Percentiles rank a stretch among this genome's conserved stretches.
phyloP scores from a whole-genome alignment of 805 yeast species.

The Yarrowia keelungensis region DNA sequence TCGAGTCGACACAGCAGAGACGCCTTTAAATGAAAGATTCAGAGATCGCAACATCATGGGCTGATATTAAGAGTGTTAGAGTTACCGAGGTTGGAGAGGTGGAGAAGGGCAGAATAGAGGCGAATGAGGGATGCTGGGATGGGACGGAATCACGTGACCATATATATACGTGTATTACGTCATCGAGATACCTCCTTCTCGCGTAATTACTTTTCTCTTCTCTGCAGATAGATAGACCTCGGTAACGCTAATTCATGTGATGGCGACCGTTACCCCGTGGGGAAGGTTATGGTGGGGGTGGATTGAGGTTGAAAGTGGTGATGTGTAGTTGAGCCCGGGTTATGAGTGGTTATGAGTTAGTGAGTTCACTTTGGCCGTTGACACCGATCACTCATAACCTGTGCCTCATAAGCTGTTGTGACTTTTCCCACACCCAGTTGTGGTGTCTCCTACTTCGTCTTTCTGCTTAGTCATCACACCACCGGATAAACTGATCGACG shows the following conservation, averaged over 20 bases:
- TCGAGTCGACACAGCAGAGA: neutral
- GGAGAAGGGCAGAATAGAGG: neutral
- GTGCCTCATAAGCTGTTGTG: neutral
- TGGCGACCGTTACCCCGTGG: constrained; percentile 24
- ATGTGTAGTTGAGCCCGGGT: too few relatives aligned
- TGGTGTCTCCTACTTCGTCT: too few relatives aligned
- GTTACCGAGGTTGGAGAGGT: constrained; percentile 20
- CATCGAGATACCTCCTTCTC: neutral
- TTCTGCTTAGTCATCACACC: neutral
- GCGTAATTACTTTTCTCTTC: neutral
- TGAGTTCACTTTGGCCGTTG: too few relatives aligned
- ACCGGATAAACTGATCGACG: neutral
- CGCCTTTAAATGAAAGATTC: constrained; percentile 8
- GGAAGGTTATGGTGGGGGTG: constrained; percentile 22
- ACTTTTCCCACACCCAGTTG: too few relatives aligned
- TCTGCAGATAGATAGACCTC: constrained; percentile 7
- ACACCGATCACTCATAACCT: neutral
- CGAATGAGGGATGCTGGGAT: neutral
- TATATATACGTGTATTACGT: neutral
- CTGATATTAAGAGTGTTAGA: constrained; percentile 24
- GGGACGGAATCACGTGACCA: neutral
- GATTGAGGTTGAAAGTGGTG: neutral
- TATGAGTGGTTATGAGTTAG: too few relatives aligned
- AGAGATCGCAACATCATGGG: constrained; percentile 27
- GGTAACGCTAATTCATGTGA: constrained; percentile 33